Base-by-base conservation (phyloP, 2,329 filamentous ascomycete species). In the Xenoacremonium recifei region DNA sequence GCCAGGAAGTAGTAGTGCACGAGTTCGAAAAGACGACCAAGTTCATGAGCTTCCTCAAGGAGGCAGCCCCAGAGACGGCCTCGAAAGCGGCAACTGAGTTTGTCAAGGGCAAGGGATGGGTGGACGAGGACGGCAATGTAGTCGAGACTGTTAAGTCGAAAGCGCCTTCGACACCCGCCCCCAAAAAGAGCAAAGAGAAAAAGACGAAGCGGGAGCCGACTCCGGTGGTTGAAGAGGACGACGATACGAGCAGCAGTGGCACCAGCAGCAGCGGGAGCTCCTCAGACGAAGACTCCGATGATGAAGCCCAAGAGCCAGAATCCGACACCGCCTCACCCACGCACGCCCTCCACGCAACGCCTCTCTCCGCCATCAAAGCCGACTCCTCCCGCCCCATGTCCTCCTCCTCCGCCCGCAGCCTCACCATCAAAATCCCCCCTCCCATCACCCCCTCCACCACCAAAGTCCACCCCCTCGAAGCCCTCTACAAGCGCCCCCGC, bases 11-110 rank as follows among this genome's bases (percentile, higher is more conserved):
- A 2, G 72, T 89, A 4, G 77, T 97, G 3, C 91, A 97, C 64
- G 93, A 99, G 61, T 97, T 96, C 60, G 80, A 86, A 54, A 90
- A 89, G 62, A 90, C 86, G 6, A 82, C 80, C 27, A 92, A 89
- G 56, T 85, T 89, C 50, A 88, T 90, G 0, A 86, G 80, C 4
- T 96, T 96, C 60, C 66, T 96, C 44, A 89, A 88, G 61, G 71
- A 74, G 5, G 34, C 54, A 2, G 53, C 42, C 19, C 58, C 59
- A 10, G 56, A 60, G 27, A 48, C 42, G 12, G 39, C 47, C 12
- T 72, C 61, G 31, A 66, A 69, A 5, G 62, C 68, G 2, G 67
- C 66, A 2, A 66, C 67, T 2, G 82, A 85, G 42, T 96, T 85
- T 61, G 78, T 93, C 30, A 85, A 96, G 40, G 90, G 86, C 17